Evolutionary conservation across 23 red algal species (phyloP), one percentile per base, ranked within the genome.

Genomic region (Gracilaria gracilis): DNA sequence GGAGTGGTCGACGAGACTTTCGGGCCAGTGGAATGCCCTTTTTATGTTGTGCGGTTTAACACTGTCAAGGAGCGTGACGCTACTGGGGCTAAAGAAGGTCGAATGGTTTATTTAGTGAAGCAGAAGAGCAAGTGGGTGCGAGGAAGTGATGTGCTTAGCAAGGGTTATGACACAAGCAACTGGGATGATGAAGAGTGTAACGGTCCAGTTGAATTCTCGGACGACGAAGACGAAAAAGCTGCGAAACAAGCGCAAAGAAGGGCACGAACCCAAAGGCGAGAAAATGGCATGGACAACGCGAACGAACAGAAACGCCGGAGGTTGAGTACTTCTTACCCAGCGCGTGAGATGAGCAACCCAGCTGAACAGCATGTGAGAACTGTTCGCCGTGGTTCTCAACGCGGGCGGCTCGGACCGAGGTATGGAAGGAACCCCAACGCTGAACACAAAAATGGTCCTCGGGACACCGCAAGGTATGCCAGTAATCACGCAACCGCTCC

Each of bases 1-100:
- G 86, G 86, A n/a, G 33, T 53, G 58, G 57, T 90, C n/a, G 46
- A 67, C 57, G 86, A 90, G 39, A 90, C 86, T 46, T 90, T 90
- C 28, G 86, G 86, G 12, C 86, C 86, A 36, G 86, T 90, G 1
- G 50, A 50, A 61, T 23, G 38, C 37, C 86, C 86, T 29, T 79
- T 90, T 17, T 90, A 90, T 48, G 8, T 90, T 31, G 73, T 90
- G 14, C 25, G 86, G 25, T 90, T 90, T 27, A 90, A 80, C 48
- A 24, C 24, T 16, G 34, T 4, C 15, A 73, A 90, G 47, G 86
- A 90, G 47, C 49, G 70, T 19, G 70, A 80, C 19, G 29, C 46
- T 0, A 42, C 72, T 54, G 75, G 59, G 21, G 86, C 36, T 65
- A 25, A 24, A 39, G 21, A 20, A 12, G 86, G 86, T 23, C 51